phyloP scores from a whole-genome alignment of 2,329 filamentous ascomycete species.

The Pseudodiploospora longispora region DNA sequence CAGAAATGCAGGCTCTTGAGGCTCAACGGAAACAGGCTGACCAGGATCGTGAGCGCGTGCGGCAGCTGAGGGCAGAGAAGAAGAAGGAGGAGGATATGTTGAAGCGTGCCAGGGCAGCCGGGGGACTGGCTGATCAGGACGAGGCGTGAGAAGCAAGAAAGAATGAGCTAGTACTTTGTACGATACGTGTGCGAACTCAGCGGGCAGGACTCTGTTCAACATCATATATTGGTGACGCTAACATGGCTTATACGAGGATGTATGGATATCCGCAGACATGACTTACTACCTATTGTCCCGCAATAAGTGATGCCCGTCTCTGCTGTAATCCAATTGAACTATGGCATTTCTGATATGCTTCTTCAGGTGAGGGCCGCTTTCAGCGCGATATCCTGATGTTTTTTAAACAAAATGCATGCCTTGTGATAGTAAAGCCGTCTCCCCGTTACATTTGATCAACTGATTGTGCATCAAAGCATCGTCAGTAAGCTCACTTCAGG shows the following conservation, averaged over 20 bases:
- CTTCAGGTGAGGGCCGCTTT: too few species aligned
- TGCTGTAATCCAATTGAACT: too few species aligned
- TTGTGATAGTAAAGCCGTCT: too few species aligned
- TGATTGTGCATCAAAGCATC: not conserved
- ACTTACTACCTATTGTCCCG: too few species aligned
- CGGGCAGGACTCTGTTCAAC: not conserved
- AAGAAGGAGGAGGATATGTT: slow-evolving; percentile 52
- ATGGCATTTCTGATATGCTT: too few species aligned
- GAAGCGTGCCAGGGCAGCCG: slow-evolving; percentile 31
- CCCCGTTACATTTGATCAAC: too few species aligned
- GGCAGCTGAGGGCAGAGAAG: slow-evolving; percentile 46
- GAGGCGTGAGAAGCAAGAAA: slow-evolving; percentile 14
- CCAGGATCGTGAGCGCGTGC: slow-evolving; percentile 46
- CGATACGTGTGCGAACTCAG: slow-evolving; percentile 19
- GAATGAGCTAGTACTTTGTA: slow-evolving; percentile 14
- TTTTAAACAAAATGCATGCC: too few species aligned
- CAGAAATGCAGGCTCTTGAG: slow-evolving; percentile 49
- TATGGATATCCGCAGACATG: not conserved
- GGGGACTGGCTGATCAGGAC: slow-evolving; percentile 27
- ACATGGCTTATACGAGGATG: slow-evolving; percentile 5
- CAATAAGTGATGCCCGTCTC: too few species aligned
- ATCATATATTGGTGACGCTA: not conserved
- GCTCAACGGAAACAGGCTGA: slow-evolving; percentile 43
- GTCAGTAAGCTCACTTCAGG: slow-evolving; percentile 52
- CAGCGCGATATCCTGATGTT: too few species aligned